A percentile compares a stretch with the other conserved stretches of the same genome.
These are phyloP conservation scores for Echinochloa phyllopogon DNA, from an alignment of 176 grass and related monocot species.

Conservation along the genomic window DNA sequence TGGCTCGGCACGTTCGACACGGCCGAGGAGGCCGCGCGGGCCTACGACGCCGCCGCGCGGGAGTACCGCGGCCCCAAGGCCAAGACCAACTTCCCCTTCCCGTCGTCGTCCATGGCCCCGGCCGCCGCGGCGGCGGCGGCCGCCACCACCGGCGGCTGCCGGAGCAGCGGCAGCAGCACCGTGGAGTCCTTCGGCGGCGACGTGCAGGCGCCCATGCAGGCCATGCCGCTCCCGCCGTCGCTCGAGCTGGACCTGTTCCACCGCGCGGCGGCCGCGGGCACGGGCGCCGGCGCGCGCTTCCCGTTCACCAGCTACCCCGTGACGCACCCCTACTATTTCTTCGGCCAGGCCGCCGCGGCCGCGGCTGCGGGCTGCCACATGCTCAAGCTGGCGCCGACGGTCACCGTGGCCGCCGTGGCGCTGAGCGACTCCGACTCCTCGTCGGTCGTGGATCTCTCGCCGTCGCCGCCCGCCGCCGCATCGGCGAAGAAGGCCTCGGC, in stretches of 20 bases:
- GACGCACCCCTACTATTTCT: constrained; percentile 61
- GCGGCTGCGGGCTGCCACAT: constrained; percentile 27
- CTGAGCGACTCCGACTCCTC: constrained; percentile 89
- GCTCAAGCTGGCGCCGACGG: constrained; percentile 38
- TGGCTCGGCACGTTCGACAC: constrained; percentile 98
- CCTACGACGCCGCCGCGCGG: constrained; percentile 85
- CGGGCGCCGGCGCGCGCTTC: constrained; percentile 40
- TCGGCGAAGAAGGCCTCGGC: constrained; percentile 31
- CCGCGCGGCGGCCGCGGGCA: constrained; percentile 31
- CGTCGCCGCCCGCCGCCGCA: constrained; percentile 44
- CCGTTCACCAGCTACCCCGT: constrained; percentile 55
- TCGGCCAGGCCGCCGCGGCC: constrained; percentile 35
- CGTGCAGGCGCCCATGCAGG: constrained; percentile 55
- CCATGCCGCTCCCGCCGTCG: constrained; percentile 50
- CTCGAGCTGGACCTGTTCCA: constrained; percentile 64
- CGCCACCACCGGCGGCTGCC: constrained; percentile 48
- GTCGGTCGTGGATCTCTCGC: constrained; percentile 62
- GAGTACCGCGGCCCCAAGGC: constrained; percentile 88
- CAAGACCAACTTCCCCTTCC: constrained; percentile 88
- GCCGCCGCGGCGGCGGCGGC: background rate
- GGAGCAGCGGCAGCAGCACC: constrained; percentile 85
- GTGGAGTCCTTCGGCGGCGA: constrained; percentile 70
- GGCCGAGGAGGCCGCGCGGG: constrained; percentile 82
- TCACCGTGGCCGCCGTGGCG: constrained; percentile 40
- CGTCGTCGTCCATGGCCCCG: background rate